phyloP scores from a whole-genome alignment of 2,329 filamentous ascomycete species.

The Monosporascus sp. region DNA sequence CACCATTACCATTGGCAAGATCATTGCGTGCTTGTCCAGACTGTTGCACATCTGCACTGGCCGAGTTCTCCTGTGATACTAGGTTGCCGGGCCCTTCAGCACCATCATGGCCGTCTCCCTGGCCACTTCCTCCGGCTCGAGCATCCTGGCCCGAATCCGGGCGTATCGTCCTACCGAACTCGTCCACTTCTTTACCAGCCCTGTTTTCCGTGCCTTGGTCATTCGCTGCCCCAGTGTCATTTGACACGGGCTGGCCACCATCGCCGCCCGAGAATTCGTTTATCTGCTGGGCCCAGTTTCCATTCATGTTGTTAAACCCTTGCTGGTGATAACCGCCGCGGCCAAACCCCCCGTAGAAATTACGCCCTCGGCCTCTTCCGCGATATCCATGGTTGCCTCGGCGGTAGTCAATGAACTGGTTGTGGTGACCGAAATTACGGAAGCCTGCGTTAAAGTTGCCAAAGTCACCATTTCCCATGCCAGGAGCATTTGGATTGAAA shows the following conservation, averaged over 20 bases:
- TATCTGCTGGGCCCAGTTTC: slow-evolving; percentile 21
- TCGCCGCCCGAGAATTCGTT: slow-evolving; percentile 14
- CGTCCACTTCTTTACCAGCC: slow-evolving; percentile 30
- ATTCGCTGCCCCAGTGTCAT: slow-evolving; percentile 13
- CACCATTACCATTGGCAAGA: slow-evolving; percentile 25
- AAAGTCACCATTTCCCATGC: slow-evolving; percentile 77
- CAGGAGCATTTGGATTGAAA: slow-evolving; percentile 81
- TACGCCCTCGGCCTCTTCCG: slow-evolving; percentile 59
- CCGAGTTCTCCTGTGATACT: slow-evolving; percentile 17
- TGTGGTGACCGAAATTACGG: slow-evolving; percentile 75
- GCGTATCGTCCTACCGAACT: slow-evolving; percentile 34
- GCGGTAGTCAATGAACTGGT: slow-evolving; percentile 74
- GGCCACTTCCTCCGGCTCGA: slow-evolving; percentile 15
- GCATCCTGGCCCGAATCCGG: slow-evolving; percentile 18
- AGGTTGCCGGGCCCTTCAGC: slow-evolving; percentile 14
- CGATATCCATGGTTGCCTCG: slow-evolving; percentile 63
- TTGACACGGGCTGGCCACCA: slow-evolving; percentile 14
- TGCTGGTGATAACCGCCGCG: slow-evolving; percentile 47
- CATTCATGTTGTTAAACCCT: slow-evolving; percentile 31
- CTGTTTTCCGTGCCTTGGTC: slow-evolving; percentile 14
- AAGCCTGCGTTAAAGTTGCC: slow-evolving; percentile 74
- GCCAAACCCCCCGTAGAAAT: slow-evolving; percentile 47
- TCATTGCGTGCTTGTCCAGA: slow-evolving; percentile 21
- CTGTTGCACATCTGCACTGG: slow-evolving; percentile 19
- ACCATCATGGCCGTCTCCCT: slow-evolving; percentile 11